Evolutionary conservation across 2,329 filamentous ascomycete species (phyloP).

Genomic region (Aureobasidium vineae): DNA sequence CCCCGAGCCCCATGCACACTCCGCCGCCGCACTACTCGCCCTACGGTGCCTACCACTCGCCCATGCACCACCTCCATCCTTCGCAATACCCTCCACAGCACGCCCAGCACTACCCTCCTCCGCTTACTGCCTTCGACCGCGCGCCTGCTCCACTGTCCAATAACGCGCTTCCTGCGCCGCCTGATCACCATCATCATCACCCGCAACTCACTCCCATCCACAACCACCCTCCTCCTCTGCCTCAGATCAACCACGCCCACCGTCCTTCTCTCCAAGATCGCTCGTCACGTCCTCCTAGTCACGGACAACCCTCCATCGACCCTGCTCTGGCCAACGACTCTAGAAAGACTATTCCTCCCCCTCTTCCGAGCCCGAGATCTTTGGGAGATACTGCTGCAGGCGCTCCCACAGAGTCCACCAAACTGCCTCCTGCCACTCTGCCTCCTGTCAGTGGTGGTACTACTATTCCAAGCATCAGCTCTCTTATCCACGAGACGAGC

Average conservation of each 20-base stretch:
- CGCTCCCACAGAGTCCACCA: slow-evolving; percentile 4
- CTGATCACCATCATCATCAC: slow-evolving; percentile 36
- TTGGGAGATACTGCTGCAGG: slow-evolving; percentile 6
- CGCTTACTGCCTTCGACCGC: slow-evolving; percentile 41
- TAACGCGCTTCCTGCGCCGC: slow-evolving; percentile 41
- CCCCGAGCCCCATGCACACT: slow-evolving; percentile 45
- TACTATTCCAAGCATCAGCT: slow-evolving; percentile 55
- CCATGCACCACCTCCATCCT: slow-evolving; percentile 32
- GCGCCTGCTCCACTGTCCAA: slow-evolving; percentile 42
- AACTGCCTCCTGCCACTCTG: slow-evolving; percentile 10
- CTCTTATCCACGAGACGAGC: slow-evolving; percentile 40
- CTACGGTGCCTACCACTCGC: slow-evolving; percentile 35
- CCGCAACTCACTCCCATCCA: slow-evolving; percentile 31
- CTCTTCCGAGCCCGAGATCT: slow-evolving; percentile 36
- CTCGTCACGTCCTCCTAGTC: slow-evolving; percentile 8
- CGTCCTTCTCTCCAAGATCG: neutral
- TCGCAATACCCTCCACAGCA: slow-evolving; percentile 37
- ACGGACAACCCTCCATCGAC: neutral
- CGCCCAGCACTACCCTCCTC: slow-evolving; percentile 36
- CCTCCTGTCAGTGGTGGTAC: slow-evolving; percentile 34
- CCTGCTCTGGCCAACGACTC: slow-evolving; percentile 33
- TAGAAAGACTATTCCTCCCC: slow-evolving; percentile 50
- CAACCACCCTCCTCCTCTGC: slow-evolving; percentile 30
- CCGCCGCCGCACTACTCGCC: slow-evolving; percentile 40
- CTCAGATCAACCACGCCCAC: slow-evolving; percentile 13